Evolutionary conservation across 805 yeast species (phyloP).

Genomic region (Candida mattraensis): DNA sequence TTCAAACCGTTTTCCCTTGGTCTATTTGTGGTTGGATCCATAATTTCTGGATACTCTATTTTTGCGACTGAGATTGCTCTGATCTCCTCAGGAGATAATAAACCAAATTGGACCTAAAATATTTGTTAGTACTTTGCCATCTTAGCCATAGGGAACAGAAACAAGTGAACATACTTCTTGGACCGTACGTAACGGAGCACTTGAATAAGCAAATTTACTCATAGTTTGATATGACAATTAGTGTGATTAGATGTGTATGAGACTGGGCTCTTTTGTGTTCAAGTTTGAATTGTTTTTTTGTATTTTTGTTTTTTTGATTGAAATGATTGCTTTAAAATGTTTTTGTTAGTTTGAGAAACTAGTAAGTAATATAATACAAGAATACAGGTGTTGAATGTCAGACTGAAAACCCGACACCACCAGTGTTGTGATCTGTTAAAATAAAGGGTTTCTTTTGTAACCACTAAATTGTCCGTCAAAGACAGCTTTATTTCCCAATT

Average conservation of each 20-base stretch:
- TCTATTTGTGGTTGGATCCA: conserved; percentile 94
- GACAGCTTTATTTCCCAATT: too few species aligned
- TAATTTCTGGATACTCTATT: conserved; percentile 98
- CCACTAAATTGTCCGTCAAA: not conserved
- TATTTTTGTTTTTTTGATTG: conserved; percentile 10
- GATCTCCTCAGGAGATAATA: conserved; percentile 94
- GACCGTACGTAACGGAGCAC: conserved; percentile 96
- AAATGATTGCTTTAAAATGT: conserved; percentile 5
- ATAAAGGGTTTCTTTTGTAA: too few species aligned
- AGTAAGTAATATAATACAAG: conserved; percentile 18
- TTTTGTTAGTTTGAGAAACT: conserved; percentile 8
- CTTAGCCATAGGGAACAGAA: conserved; percentile 8
- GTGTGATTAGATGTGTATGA: conserved; percentile 1
- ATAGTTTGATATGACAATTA: conserved; percentile 20
- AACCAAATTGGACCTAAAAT: conserved; percentile 84
- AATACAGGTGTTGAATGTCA: conserved; percentile 5
- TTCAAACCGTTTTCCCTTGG: conserved; percentile 97
- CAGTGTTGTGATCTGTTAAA: too few species aligned
- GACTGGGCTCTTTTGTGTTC: conserved; percentile 8
- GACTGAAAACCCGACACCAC: conserved; percentile 10
- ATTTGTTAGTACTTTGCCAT: conserved; percentile 13
- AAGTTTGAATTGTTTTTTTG: conserved; percentile 11
- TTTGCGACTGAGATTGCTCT: conserved; percentile 98
- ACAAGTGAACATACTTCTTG: conserved; percentile 68
- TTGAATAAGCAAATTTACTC: conserved; percentile 81